Conservation (phyloP, 2,329 filamentous ascomycete species). For the Paecilomyces sp. region DNA sequence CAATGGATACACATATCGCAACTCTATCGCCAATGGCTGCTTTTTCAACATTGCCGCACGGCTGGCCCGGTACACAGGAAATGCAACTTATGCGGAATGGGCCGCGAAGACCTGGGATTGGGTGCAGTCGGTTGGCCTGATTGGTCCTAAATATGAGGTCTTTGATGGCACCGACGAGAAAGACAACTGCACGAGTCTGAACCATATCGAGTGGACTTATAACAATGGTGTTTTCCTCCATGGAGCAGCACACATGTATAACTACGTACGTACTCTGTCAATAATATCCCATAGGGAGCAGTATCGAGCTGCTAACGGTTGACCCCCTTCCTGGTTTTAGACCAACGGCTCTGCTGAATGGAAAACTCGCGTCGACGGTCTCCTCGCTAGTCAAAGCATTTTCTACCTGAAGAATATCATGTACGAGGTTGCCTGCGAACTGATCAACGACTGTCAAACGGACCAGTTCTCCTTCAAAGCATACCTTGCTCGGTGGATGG, state of each 20-base stretch:
- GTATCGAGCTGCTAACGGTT: not conserved
- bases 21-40: conserved; percentile 46
- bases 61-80: conserved; percentile 31
- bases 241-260: conserved; percentile 45
- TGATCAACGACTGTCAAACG: conserved; percentile 53
- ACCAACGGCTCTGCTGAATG: conserved; percentile 14
- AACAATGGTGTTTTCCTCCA: conserved; percentile 44
- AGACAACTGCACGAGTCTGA: conserved; percentile 40
- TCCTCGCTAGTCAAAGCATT: conserved; percentile 46
- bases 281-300: too few relatives aligned
- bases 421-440: conserved; percentile 62
- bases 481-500: conserved; percentile 63
- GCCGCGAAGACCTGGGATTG: conserved; percentile 27
- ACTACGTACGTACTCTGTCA: conserved; percentile 22
- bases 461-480: conserved; percentile 73
- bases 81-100: conserved; percentile 31
- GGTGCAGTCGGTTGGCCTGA: conserved; percentile 36
- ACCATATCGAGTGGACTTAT: conserved; percentile 44
- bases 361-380: conserved; percentile 45
- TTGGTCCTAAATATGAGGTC: conserved; percentile 38
- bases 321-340: conserved; percentile 1
- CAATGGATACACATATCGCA: conserved; percentile 45
- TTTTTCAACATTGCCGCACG: conserved; percentile 45
- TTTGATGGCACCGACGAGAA: conserved; percentile 44
- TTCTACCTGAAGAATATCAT: conserved; percentile 60